phyloP scores from a whole-genome alignment of 1,139 yeast genomes.

The Debaryomyces fabryi region DNA sequence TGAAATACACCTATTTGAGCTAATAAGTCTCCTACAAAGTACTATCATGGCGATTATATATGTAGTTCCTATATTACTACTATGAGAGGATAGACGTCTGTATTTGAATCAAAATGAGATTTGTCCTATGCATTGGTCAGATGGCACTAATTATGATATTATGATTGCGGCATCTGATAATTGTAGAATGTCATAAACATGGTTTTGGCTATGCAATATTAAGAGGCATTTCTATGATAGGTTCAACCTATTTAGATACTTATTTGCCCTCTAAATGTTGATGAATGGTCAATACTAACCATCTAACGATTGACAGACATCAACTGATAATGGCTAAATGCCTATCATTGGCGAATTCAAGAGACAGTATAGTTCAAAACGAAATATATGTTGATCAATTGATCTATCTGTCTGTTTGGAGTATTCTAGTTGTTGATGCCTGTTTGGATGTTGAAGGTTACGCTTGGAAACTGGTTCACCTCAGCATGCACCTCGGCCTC shows the following conservation, averaged over 20 bases:
- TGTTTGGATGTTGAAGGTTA: conserved; percentile 74
- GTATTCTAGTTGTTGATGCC: conserved; percentile 31
- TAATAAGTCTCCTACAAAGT: not conserved
- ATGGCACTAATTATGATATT: not conserved
- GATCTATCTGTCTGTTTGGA: too few species aligned
- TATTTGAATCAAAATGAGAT: not conserved
- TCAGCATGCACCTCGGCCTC: conserved; percentile 71
- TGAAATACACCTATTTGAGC: not conserved
- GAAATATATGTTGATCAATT: too few species aligned
- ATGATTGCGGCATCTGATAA: not conserved
- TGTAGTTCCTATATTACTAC: not conserved
- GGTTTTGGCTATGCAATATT: not conserved
- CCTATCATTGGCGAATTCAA: too few species aligned
- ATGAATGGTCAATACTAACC: not conserved
- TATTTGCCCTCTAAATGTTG: not conserved
- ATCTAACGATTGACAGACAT: not conserved
- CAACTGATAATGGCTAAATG: not conserved
- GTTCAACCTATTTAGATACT: not conserved
- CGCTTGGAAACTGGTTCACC: conserved; percentile 62
- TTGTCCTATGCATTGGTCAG: not conserved
- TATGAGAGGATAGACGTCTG: not conserved
- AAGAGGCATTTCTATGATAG: not conserved
- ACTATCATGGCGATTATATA: not conserved
- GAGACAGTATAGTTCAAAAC: too few species aligned
- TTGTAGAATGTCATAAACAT: not conserved